Evolutionary conservation across 2,329 filamentous ascomycete species (phyloP), one percentile per base, ranked within the genome.

Genomic region (Penicillium olsonii): DNA sequence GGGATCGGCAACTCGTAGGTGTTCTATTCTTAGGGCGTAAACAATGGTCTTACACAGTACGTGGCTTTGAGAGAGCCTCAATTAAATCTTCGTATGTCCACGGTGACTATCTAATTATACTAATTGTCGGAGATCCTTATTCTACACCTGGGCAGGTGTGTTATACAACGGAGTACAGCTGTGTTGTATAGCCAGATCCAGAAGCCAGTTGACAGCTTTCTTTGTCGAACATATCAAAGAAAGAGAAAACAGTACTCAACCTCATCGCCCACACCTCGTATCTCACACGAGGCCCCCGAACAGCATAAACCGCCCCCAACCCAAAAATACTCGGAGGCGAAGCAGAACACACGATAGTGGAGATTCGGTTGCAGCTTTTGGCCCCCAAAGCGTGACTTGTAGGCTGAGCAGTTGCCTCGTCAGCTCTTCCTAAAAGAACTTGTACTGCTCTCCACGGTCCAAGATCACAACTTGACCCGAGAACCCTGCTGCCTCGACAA

Each of bases 381-480:
- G 33, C 33, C 33, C 33, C 33, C 33, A 35, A 35, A 34, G 3
- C 14, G 17, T 18, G 4, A 31, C 22, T 8, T 8, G 22, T 8
- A 35, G 33, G 33, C 33, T 17, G 33, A 35, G 33, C 22, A 24
- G 8, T 5, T 5, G 5, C 33, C 33, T 35, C 33, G 33, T 35
- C 15, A 35, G n/a, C 15, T 46, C 5, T 26, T 34, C 42, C 39
- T 66, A 12, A 83, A 65, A 71, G 55, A 85, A 86, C 48, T 69
- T 71, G 58, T 79, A 84, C 56, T 80, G 71, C 56, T 85, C 82
- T 38, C 76, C 78, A 12, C 81, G 70, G 59, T 85, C 81, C 48
- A 87, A 63, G 71, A 84, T 84, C 4, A 86, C 78, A 2, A 85
- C 81, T 56, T 77, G 76, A 2, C 78, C 70, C 12, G 64, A 60